phyloP scores from a whole-genome alignment of 352 stramenopile species.

The Halophytophthora polymorphica region DNA sequence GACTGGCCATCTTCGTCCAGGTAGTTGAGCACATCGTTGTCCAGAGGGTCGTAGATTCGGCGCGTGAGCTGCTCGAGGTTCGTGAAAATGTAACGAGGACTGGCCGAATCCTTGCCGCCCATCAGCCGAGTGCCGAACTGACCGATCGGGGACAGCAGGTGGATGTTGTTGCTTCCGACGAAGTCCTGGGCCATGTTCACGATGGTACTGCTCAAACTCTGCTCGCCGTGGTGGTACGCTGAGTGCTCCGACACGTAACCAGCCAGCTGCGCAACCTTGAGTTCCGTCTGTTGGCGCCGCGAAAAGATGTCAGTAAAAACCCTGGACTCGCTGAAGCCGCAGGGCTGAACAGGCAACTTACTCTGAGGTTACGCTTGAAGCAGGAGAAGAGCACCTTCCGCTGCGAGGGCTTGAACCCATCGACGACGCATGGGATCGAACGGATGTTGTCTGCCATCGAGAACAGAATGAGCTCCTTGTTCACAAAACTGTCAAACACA shows the following conservation, averaged over 20 bases:
- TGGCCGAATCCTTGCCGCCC: conserved; percentile 95
- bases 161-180: conserved; percentile 98
- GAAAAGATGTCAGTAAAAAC: conserved; percentile 6
- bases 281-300: conserved; percentile 40
- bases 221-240: conserved; percentile 98
- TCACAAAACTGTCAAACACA: conserved; percentile 87
- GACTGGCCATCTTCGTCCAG: conserved; percentile 90
- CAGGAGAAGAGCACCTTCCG: conserved; percentile 97
- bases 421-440: conserved; percentile 94
- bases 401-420: conserved; percentile 99
- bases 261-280: conserved; percentile 93
- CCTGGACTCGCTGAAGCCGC: conserved; percentile 2
- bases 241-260: conserved; percentile 98
- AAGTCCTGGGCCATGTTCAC: conserved; percentile 99
- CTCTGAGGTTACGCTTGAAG: conserved; percentile 98
- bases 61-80: conserved; percentile 87
- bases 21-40: conserved; percentile 91
- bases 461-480: conserved; percentile 99
- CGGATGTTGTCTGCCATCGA: conserved; percentile 97
- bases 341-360: conserved; percentile 33
- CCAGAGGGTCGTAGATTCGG: conserved; percentile 83
- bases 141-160: conserved; percentile 93
- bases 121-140: conserved; percentile 97
- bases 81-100: conserved; percentile 94
- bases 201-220: conserved; percentile 93